Evolutionary conservation across 176 grass and related monocot species (phyloP).

Genomic region (Hsuehochloa calcarea): DNA sequence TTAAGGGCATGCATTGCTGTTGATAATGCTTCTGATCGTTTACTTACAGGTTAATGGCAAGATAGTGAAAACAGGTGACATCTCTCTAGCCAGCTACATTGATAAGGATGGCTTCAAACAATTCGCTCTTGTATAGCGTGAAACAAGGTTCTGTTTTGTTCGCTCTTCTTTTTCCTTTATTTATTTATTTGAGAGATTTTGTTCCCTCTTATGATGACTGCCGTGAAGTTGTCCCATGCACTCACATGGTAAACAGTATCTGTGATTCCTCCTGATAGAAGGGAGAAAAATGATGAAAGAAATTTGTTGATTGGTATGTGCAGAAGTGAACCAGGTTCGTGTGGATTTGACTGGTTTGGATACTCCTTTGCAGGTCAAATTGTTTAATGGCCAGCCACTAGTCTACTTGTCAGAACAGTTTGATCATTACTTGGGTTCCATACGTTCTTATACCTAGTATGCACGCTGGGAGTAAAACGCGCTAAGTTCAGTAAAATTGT

Average conservation of each 20-base stretch:
- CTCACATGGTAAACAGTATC: neutral
- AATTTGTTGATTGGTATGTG: neutral
- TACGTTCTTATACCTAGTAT: slow-evolving; percentile 1
- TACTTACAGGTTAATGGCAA: slow-evolving; percentile 68
- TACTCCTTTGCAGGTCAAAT: slow-evolving; percentile 33
- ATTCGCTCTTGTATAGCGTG: slow-evolving; percentile 38
- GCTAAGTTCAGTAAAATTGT: slow-evolving; percentile 14
- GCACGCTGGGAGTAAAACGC: slow-evolving; percentile 6
- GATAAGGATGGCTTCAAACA: slow-evolving; percentile 71
- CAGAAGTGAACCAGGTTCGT: slow-evolving; percentile 18
- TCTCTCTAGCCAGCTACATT: slow-evolving; percentile 64
- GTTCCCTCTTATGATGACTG: neutral
- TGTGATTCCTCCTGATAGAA: neutral
- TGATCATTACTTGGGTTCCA: slow-evolving; percentile 2
- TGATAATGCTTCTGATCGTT: slow-evolving; percentile 25
- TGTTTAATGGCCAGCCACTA: slow-evolving; percentile 7
- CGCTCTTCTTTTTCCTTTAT: neutral
- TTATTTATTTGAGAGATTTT: neutral
- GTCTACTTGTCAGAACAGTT: slow-evolving; percentile 10
- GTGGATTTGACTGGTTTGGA: slow-evolving; percentile 13
- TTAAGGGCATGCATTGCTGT: neutral
- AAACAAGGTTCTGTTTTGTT: slow-evolving; percentile 28
- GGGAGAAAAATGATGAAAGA: slow-evolving; percentile 8
- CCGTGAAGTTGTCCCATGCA: neutral
- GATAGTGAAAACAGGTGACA: slow-evolving; percentile 91